Evolutionary conservation across 352 stramenopile species (phyloP), one percentile per base, ranked within the genome.

Genomic region (Aphanomyces euteiches): DNA sequence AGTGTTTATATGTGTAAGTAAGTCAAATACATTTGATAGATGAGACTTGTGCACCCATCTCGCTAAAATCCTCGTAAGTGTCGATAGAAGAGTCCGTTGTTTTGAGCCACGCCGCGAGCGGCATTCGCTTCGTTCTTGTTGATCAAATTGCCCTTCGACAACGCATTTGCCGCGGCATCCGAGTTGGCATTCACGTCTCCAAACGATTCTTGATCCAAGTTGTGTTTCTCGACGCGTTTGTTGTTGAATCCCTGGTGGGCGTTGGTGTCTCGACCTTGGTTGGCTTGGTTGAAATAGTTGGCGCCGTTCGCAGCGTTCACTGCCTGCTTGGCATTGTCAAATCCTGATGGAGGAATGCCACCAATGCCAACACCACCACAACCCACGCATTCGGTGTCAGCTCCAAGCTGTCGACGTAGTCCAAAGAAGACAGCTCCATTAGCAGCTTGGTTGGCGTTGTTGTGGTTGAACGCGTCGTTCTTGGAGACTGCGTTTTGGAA

Each of bases 131-230:
- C 10, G 17, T n/a, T 50, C 2, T n/a, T 12, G 10, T 50, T 50
- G 43, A 63, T 47, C 40, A 63, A 63, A 38, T 63, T 63, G 56
- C 7, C 28, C 8, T 40, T 45, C 17, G 56, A 63, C 8, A 63
- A 38, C 28, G 36, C 28, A 37, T 63, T 34, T 2, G 56, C 56
- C 6, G 19, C 38, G 5, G 56, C 56, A 34, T 63, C 28, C 8
- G 56, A 37, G 5, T 63, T 63, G 19, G 56, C 56, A 38, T 63
- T 63, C 34, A 38, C n/a, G 19, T 37, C 43, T 7, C 34, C 28
- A 45, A 41, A 63, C 3, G 34, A 34, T 38, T 63, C 28, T 37
- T 63, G n/a, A 38, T 63, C 38, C 15, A 63, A 47, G 56, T 63
- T 37, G 17, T 21, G 7, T 15, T 40, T 37, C 28, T 63, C 56